phyloP scores from a whole-genome alignment of 148 eudicot genomes.

The Linanthus parryae region DNA sequence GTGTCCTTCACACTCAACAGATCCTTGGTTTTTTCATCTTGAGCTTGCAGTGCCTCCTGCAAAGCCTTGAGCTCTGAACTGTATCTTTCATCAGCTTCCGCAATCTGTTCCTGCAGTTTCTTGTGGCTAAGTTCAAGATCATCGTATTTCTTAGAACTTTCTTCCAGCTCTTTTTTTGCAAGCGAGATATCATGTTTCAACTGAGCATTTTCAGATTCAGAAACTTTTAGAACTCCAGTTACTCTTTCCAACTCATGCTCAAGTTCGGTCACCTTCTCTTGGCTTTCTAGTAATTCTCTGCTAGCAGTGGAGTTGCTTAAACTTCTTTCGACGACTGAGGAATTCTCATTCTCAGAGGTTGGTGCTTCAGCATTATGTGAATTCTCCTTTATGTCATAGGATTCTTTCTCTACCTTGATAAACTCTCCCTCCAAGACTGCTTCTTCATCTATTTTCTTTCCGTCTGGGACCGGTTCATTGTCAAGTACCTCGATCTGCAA shows the following conservation, averaged over 20 bases:
- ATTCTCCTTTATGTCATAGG: conserved; percentile 37
- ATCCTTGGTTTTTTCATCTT: conserved; percentile 61
- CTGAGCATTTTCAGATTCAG: conserved; percentile 56
- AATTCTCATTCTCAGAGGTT: conserved; percentile 23
- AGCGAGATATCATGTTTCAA: conserved; percentile 42
- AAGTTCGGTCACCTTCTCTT: conserved; percentile 68
- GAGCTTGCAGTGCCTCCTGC: conserved; percentile 66
- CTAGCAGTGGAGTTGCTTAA: conserved; percentile 24
- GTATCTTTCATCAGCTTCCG: conserved; percentile 50
- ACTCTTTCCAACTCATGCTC: conserved; percentile 60
- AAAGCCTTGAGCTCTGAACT: conserved; percentile 41
- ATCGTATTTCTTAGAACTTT: conserved; percentile 39
- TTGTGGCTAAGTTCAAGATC: conserved; percentile 55
- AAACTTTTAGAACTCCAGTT: conserved; percentile 37
- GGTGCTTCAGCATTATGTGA: conserved; percentile 22
- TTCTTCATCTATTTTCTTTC: conserved; percentile 60
- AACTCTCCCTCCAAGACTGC: conserved; percentile 71
- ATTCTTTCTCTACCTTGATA: conserved; percentile 83
- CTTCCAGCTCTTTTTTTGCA: conserved; percentile 44
- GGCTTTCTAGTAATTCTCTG: conserved; percentile 67
- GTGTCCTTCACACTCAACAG: conserved; percentile 57
- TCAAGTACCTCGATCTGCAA: conserved; percentile 13
- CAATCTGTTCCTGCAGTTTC: conserved; percentile 49
- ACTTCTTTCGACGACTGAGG: conserved; percentile 27
- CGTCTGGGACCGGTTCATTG: conserved; percentile 23